Base-by-base conservation (phyloP, 768 basidiomycete genomes). In the Amanita muscaria region DNA sequence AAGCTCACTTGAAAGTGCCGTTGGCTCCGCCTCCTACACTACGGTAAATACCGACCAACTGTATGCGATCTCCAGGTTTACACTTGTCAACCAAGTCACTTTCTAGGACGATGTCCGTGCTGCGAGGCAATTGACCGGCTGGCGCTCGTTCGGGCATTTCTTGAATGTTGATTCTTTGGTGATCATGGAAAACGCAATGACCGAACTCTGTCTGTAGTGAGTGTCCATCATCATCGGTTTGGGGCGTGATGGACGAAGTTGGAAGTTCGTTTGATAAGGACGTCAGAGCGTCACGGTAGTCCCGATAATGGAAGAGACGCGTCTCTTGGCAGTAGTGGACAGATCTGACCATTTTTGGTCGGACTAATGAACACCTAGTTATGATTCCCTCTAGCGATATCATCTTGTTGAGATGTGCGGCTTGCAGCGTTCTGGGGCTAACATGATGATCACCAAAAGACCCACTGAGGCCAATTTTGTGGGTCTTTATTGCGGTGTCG, bases 111-210 rank as follows among this genome's bases (percentile, higher is more conserved):
- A 98, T 85, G 62, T 99, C 96, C 27, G 91, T 92, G 56, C 92
- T 93, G 38, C 96, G 76, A 35, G 96, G 96, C 22, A 99, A 72
- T 62, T 97, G 94, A 22, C 96, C 96, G 34, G 96, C 88, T 19
- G 96, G 96, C 11, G 96, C 93, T 18, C 96, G 81, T 65, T 99
- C 96, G 2, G 96, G 96, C 94, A 99, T 98, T 59, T 99, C 96
- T 67, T 99, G 96, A 50, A 99, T 98, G 62, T 83, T 91, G 59
- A 98, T 88, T 52, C 91, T 81, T 64, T 99, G 96, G 63, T 98
- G 90, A 64, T 99, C 96, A 46, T 88, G 73, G 69, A 96, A 99
- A 6, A 86, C 77, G 58, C 86, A 89, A 51, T 83, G 70, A 4
- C 96, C 96, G 58, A 80, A 98, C 66, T 99, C 96, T 53, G 83